Evolutionary conservation across 2,329 filamentous ascomycete genomes (phyloP).

Genomic region (Diaporthe ilicicola): DNA sequence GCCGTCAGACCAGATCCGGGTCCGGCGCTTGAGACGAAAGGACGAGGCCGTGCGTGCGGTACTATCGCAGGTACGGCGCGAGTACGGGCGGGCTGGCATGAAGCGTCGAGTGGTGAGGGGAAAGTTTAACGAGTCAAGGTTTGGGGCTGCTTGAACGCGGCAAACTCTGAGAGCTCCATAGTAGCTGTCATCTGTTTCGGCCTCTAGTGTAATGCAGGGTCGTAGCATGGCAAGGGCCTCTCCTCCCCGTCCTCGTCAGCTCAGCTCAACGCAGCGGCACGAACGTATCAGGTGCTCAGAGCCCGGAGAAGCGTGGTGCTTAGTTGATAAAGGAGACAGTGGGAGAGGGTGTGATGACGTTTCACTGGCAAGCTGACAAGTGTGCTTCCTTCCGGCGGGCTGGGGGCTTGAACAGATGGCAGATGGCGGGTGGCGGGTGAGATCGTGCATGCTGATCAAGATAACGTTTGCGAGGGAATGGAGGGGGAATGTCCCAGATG

Average conservation of each 20-base stretch:
- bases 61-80: too few relatives aligned
- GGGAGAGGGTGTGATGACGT: conserved; percentile 5
- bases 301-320: not conserved
- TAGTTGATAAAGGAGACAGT: not conserved
- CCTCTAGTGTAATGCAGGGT: not conserved
- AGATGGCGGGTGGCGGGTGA: not conserved
- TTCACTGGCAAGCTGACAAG: conserved; percentile 8
- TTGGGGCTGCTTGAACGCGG: not conserved
- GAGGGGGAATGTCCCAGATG: not conserved
- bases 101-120: not conserved
- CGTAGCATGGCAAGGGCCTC: too few relatives aligned
- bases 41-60: conserved; percentile 5
- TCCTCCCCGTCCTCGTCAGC: not conserved
- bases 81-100: not conserved
- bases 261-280: not conserved
- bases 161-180: not conserved
- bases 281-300: not conserved
- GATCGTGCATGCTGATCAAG: conserved; percentile 22
- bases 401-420: not conserved
- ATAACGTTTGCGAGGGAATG: not conserved
- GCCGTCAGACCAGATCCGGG: not conserved
- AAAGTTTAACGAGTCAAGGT: conserved; percentile 19
- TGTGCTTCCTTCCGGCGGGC: conserved; percentile 1
- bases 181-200: conserved; percentile 15
- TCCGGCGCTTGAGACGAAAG: not conserved